A percentile compares a stretch with the other conserved stretches of the same genome.
Evolutionary conservation across 2,329 filamentous ascomycete genomes (phyloP).

Genomic region (Diaporthe citri): DNA sequence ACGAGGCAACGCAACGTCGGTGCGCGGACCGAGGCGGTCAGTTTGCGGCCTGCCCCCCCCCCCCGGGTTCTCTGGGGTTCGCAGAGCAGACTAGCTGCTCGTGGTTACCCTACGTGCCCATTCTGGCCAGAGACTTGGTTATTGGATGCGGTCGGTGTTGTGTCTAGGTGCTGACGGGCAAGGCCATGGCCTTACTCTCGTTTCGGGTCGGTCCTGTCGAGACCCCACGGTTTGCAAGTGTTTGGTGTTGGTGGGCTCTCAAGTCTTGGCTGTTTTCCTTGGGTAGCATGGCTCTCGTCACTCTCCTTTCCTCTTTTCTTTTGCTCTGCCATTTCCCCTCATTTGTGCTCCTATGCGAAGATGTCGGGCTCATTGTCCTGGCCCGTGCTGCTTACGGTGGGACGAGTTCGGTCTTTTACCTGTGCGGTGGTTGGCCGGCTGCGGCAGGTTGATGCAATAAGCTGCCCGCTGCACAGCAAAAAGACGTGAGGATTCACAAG

Average conservation of each 20-base stretch:
- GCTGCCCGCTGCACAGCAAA: slow-evolving; percentile 6
- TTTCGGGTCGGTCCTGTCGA: slow-evolving; percentile 29
- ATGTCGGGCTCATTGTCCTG: not conserved
- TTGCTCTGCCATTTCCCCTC: not conserved
- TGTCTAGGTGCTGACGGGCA: slow-evolving; percentile 24
- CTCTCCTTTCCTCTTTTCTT: not conserved
- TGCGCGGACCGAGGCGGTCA: slow-evolving; percentile 24
- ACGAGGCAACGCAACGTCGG: slow-evolving; percentile 24
- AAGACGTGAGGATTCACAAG: not conserved
- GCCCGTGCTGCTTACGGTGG: slow-evolving; percentile 23
- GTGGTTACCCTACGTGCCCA: not conserved
- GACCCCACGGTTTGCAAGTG: slow-evolving; percentile 8
- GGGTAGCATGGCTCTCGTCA: slow-evolving; percentile 14
- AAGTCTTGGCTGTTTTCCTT: slow-evolving; percentile 27
- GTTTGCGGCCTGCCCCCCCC: not conserved
- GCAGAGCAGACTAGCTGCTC: not conserved
- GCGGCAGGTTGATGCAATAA: slow-evolving; percentile 26
- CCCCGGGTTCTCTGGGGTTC: not conserved
- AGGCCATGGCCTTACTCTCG: not conserved
- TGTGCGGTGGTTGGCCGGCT: slow-evolving; percentile 4
- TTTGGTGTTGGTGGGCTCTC: slow-evolving; percentile 28
- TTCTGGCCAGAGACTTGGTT: not conserved
- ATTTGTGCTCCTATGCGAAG: not conserved
- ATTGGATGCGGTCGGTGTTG: not conserved
- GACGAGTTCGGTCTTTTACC: not conserved